Conservation (phyloP, 2,329 filamentous ascomycete species). For the Dactylonectria macrodidyma region DNA sequence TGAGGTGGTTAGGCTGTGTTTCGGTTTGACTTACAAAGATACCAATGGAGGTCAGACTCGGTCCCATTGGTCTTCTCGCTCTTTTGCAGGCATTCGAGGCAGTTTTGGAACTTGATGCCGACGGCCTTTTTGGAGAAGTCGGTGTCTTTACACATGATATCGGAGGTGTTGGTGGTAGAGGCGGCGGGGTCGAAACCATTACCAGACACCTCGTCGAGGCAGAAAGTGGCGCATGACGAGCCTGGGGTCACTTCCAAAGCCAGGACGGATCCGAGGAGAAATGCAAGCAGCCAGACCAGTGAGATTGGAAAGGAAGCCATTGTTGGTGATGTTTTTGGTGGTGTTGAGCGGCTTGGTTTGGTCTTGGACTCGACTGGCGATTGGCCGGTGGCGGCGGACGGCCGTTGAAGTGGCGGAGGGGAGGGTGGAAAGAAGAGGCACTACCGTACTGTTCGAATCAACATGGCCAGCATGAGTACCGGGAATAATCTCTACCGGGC, state of each 20-base stretch:
- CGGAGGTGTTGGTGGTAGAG: conserved; percentile 59
- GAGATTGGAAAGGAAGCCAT: conserved; percentile 18
- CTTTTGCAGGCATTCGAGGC: conserved; percentile 62
- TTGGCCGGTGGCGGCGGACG: not conserved
- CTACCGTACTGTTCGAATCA: conserved; percentile 19
- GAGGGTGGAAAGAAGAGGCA: conserved; percentile 1
- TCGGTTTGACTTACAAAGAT: conserved; percentile 59
- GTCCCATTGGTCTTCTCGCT: conserved; percentile 57
- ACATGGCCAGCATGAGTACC: conserved; percentile 27
- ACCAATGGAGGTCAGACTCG: conserved; percentile 62
- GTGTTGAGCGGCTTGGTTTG: not conserved
- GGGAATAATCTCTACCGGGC: conserved; percentile 17
- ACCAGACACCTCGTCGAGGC: conserved; percentile 56
- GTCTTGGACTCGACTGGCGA: not conserved
- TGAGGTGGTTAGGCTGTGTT: not conserved
- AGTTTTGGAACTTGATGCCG: conserved; percentile 64
- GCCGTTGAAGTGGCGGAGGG: not conserved
- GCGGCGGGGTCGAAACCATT: conserved; percentile 53
- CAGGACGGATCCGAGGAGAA: conserved; percentile 18
- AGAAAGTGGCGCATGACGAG: conserved; percentile 65
- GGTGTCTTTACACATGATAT: conserved; percentile 63
- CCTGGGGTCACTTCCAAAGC: conserved; percentile 65
- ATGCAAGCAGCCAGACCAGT: conserved; percentile 9
- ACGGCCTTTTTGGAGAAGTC: conserved; percentile 54
- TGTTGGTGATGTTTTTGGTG: not conserved